Percentiles rank a stretch among this genome's conserved stretches.
These are phyloP conservation scores for Kandelia obovata DNA, from an alignment of 345 rosid species.

Conservation along the genomic window DNA sequence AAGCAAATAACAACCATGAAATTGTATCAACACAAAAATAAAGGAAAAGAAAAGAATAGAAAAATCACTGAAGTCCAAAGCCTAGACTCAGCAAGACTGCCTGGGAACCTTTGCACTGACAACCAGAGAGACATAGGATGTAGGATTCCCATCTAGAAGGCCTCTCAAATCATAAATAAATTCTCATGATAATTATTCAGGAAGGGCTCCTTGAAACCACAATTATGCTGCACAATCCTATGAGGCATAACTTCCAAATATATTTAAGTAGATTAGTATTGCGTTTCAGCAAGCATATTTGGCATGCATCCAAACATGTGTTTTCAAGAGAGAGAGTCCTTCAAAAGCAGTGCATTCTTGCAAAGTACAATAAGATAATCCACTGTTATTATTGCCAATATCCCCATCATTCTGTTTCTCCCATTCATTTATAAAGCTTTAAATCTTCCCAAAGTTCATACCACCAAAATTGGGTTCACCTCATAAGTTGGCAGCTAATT, in stretches of 20 bases:
- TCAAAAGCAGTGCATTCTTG: not conserved
- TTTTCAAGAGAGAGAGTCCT: not conserved
- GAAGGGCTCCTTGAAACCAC: not conserved
- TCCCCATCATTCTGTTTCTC: not conserved
- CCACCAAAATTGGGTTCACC: not conserved
- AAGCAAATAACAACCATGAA: not conserved
- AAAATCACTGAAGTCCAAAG: conserved; percentile 1
- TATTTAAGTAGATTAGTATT: not conserved
- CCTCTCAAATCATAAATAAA: not conserved
- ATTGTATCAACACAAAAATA: too few species aligned
- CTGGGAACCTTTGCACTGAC: not conserved
- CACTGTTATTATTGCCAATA: not conserved
- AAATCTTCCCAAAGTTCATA: not conserved
- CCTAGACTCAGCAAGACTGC: not conserved
- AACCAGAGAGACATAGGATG: not conserved
- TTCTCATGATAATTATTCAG: not conserved
- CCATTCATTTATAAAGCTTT: not conserved
- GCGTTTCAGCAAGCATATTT: not conserved
- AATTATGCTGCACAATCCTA: not conserved
- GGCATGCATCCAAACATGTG: not conserved
- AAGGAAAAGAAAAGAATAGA: too few species aligned
- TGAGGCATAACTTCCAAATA: too few species aligned
- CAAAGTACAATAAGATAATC: not conserved
- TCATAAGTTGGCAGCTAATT: conserved; percentile 19
- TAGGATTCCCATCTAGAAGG: not conserved